These are phyloP conservation scores for Tuber brumale DNA, from an alignment of 495 filamentous ascomycete species.

Conservation along the genomic window DNA sequence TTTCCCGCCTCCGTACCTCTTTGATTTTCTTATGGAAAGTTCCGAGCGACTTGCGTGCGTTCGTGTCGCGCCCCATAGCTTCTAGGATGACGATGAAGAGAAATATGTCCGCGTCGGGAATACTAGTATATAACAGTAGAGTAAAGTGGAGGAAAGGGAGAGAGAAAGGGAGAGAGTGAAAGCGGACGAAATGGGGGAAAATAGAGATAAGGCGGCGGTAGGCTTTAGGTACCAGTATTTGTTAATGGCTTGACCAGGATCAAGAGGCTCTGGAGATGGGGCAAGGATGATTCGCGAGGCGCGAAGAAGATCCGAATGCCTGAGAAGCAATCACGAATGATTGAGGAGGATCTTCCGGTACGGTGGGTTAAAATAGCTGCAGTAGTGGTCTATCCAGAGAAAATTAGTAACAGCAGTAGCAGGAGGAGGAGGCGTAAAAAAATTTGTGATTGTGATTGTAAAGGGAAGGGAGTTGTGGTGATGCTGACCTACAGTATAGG, in stretches of 20 bases:
- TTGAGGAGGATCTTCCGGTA: constrained; percentile 7
- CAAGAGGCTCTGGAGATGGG: constrained; percentile 34
- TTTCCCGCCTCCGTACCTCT: constrained; percentile 49
- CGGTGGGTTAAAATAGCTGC: constrained; percentile 7
- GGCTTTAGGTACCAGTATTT: not conserved
- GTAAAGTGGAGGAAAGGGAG: constrained; percentile 32
- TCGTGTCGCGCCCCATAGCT: constrained; percentile 53
- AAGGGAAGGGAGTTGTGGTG: not conserved
- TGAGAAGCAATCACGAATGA: constrained; percentile 15
- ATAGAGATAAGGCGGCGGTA: constrained; percentile 20
- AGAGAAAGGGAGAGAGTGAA: constrained; percentile 29
- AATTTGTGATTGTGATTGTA: not conserved
- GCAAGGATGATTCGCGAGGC: constrained; percentile 21
- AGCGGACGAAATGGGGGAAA: constrained; percentile 27
- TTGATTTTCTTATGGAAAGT: constrained; percentile 57
- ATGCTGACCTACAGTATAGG: not conserved
- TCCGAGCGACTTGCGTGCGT: constrained; percentile 58
- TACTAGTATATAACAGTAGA: constrained; percentile 9
- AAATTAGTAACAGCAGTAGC: not conserved
- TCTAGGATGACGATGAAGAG: constrained; percentile 7
- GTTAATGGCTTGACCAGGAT: constrained; percentile 27
- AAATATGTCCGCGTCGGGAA: constrained; percentile 6
- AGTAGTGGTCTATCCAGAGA: not conserved
- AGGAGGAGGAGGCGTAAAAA: not conserved
- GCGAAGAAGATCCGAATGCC: constrained; percentile 24